Evolutionary conservation across 441 rosid species (phyloP).

Genomic region (Gossypium schwendimanii): DNA sequence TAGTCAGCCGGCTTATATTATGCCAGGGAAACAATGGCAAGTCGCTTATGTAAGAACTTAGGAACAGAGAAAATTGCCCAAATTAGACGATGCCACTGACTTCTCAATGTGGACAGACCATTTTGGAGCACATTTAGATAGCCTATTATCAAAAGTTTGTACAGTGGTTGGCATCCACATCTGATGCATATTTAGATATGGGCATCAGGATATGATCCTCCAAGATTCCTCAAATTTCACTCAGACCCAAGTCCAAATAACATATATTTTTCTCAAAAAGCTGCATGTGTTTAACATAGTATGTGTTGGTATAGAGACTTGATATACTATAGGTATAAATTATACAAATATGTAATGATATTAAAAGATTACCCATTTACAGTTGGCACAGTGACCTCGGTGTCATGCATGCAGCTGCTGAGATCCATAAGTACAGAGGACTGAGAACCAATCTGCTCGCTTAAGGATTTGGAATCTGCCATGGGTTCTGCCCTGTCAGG

Average conservation of each 20-base stretch:
- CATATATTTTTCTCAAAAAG: neutral
- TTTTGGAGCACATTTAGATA: constrained; percentile 1
- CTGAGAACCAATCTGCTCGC: constrained; percentile 30
- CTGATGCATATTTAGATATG: neutral
- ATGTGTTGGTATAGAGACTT: constrained; percentile 1
- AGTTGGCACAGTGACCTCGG: constrained; percentile 76
- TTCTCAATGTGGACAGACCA: neutral
- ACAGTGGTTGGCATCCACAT: neutral
- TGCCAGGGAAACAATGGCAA: neutral
- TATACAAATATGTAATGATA: constrained; percentile 1
- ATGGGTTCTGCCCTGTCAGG: constrained; percentile 16
- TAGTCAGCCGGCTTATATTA: neutral
- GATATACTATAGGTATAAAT: neutral
- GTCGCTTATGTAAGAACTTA: neutral
- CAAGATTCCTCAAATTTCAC: neutral
- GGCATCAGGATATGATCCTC: neutral
- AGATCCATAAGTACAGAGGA: constrained; percentile 57
- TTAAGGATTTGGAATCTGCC: constrained; percentile 18
- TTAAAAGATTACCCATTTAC: constrained; percentile 59
- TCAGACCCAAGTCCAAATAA: neutral
- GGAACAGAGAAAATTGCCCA: neutral
- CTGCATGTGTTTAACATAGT: neutral
- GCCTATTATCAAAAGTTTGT: neutral
- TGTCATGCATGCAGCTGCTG: constrained; percentile 63
- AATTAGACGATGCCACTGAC: neutral